Conservation (phyloP, 116 monocot genomes). For the Phalaenopsis hybrid region DNA sequence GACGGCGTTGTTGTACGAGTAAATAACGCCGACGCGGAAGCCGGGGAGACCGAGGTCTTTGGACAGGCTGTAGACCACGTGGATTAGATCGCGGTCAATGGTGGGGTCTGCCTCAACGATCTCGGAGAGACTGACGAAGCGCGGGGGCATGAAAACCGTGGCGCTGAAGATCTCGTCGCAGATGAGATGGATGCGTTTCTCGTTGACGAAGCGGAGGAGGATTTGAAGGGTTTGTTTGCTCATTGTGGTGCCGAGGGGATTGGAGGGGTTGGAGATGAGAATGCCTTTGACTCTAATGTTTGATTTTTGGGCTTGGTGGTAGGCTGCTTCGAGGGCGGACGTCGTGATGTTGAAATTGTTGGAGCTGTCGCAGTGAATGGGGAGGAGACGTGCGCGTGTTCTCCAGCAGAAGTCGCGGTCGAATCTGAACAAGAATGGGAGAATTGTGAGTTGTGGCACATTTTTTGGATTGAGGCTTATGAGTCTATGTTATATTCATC, state of each 20-base stretch:
- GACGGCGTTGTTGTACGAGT: slow-evolving; percentile 63
- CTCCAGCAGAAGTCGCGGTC: slow-evolving; percentile 64
- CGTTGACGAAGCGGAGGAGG: slow-evolving; percentile 27
- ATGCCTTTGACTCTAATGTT: slow-evolving; percentile 45
- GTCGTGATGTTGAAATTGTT: slow-evolving; percentile 44
- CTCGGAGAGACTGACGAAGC: slow-evolving; percentile 36
- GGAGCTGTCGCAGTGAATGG: slow-evolving; percentile 47
- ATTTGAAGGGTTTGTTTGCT: slow-evolving; percentile 18
- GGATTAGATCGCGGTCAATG: slow-evolving; percentile 26
- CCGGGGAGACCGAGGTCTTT: slow-evolving; percentile 71
- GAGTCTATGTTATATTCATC: not conserved
- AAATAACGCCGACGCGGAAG: slow-evolving; percentile 59
- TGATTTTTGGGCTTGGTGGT: slow-evolving; percentile 14
- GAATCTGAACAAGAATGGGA: slow-evolving; percentile 26
- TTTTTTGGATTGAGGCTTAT: not conserved
- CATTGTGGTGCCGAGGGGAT: slow-evolving; percentile 52
- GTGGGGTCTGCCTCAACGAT: slow-evolving; percentile 8
- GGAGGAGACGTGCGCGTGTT: slow-evolving; percentile 44
- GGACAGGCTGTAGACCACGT: slow-evolving; percentile 60
- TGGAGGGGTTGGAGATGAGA: slow-evolving; percentile 55
- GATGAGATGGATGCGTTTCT: slow-evolving; percentile 49
- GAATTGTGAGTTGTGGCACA: not conserved
- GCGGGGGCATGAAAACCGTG: slow-evolving; percentile 28
- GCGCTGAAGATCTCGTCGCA: slow-evolving; percentile 71
- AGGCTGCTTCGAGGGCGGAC: slow-evolving; percentile 37